Conservation (phyloP, 352 stramenopile genomes). For the Phytophthora hybrid region DNA sequence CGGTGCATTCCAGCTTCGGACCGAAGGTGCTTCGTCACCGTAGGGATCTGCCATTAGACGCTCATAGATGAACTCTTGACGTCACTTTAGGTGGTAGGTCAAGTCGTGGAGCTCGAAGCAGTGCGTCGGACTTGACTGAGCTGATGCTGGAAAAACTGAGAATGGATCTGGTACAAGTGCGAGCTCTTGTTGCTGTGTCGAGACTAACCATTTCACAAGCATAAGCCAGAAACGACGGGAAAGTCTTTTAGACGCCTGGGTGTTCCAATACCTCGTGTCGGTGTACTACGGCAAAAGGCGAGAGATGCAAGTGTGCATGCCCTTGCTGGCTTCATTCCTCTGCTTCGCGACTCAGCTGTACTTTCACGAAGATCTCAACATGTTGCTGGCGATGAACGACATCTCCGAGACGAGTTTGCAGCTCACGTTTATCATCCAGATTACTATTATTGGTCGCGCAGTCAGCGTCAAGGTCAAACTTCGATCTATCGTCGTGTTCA, state of each 20-base stretch:
- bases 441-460: conserved; percentile 40
- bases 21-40: no score
- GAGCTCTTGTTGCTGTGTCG: no score
- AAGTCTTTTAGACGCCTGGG: conserved; percentile 31
- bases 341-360: conserved; percentile 33
- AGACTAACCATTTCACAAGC: no score
- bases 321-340: conserved; percentile 29
- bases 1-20: conserved; percentile 27
- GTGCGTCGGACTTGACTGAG: no score
- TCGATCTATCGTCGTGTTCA: conserved; percentile 25
- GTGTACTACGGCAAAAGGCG: conserved; percentile 36
- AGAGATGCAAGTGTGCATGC: conserved; percentile 28
- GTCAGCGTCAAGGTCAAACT: conserved; percentile 31
- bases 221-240: no score
- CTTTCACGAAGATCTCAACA: conserved; percentile 8
- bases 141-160: no score
- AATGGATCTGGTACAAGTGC: no score
- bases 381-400: conserved; percentile 35
- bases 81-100: no score
- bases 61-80: no score
- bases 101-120: no score
- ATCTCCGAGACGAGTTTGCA: conserved; percentile 40
- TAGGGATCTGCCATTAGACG: no score
- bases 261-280: conserved; percentile 43
- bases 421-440: conserved; percentile 45